Conservation (phyloP, 2,329 filamentous ascomycete genomes). For the Polychaeton citri region DNA sequence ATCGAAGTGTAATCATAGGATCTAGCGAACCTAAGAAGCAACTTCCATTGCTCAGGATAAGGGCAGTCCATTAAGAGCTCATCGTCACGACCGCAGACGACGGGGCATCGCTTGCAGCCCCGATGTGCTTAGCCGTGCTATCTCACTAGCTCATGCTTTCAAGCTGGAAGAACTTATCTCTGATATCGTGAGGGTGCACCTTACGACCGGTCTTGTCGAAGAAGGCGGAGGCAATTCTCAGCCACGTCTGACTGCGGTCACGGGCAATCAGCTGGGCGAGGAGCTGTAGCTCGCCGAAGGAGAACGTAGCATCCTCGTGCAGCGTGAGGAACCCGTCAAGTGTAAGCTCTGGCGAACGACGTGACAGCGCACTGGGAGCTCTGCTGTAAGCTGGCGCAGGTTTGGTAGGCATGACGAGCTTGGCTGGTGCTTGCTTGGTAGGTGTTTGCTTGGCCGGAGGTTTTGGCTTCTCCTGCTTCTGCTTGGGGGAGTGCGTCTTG, state of each 20-base stretch:
- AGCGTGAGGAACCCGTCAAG: constrained; percentile 17
- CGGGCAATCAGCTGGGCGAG: constrained; percentile 31
- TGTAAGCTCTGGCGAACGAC: constrained; percentile 15
- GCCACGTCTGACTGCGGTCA: constrained; percentile 31
- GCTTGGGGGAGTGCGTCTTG: constrained; percentile 3
- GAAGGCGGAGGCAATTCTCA: constrained; percentile 34
- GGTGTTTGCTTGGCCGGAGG: constrained; percentile 1
- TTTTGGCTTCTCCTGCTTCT: constrained; percentile 1
- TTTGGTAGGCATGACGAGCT: constrained; percentile 2
- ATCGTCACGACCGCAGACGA: too few species aligned
- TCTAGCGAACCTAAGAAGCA: too few species aligned
- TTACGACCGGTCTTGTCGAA: constrained; percentile 35
- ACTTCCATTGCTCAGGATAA: too few species aligned
- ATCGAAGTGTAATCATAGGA: too few species aligned
- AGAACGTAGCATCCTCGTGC: constrained; percentile 22
- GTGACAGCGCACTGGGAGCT: constrained; percentile 3
- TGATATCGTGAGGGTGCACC: constrained; percentile 29
- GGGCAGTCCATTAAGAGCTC: too few species aligned
- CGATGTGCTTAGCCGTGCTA: too few species aligned
- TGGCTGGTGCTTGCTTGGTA: constrained; percentile 5
- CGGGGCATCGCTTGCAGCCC: too few species aligned
- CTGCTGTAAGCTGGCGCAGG: constrained; percentile 1
- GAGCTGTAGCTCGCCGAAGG: constrained; percentile 25
- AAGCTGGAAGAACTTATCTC: constrained; percentile 26
- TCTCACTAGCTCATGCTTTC: too few species aligned